Conservation (phyloP, 257 asterid genomes). For the Thymus mandschuricus region DNA sequence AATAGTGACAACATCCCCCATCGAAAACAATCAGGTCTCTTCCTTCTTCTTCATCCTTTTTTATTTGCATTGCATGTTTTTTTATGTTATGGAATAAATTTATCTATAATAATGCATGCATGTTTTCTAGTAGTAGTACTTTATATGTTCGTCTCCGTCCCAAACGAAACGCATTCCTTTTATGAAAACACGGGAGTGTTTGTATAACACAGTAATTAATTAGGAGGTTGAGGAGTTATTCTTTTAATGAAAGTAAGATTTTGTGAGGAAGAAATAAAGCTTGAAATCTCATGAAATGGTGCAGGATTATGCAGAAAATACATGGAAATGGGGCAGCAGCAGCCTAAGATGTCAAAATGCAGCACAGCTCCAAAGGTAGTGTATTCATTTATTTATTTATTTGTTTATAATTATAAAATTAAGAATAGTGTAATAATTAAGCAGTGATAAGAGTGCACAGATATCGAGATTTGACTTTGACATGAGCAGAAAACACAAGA, state of each 20-base stretch:
- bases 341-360: constrained; percentile 37
- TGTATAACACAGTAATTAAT: too few species aligned
- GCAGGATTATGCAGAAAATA: constrained; percentile 47
- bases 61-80: too few species aligned
- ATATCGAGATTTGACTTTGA: constrained; percentile 32
- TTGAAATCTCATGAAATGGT: constrained; percentile 9
- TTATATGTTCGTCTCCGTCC: too few species aligned
- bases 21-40: constrained; percentile 36
- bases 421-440: neutral
- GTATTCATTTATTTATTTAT: neutral
- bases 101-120: neutral
- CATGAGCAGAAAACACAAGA: neutral
- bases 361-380: constrained; percentile 46
- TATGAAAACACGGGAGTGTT: too few species aligned
- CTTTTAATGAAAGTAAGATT: neutral
- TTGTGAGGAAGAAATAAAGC: constrained; percentile 1
- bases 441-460: constrained; percentile 23
- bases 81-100: neutral
- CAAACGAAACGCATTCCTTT: too few species aligned
- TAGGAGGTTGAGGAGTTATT: neutral
- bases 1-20: constrained; percentile 2
- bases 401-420: neutral
- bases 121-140: neutral
- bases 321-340: constrained; percentile 40
- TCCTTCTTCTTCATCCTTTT: neutral